phyloP scores from a whole-genome alignment of 116 monocot species.

The Phalaenopsis hybrid region DNA sequence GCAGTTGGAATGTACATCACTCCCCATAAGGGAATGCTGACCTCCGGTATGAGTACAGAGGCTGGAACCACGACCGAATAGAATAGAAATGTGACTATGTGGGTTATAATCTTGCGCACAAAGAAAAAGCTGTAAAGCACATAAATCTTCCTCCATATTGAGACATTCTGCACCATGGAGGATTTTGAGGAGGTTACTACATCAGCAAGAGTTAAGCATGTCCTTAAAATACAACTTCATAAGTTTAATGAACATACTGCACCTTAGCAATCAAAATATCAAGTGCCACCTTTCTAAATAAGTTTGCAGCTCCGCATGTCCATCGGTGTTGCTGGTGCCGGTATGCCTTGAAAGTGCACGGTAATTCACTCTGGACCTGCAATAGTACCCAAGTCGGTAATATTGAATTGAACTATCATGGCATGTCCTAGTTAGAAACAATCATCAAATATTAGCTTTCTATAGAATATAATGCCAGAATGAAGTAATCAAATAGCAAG shows the following conservation, averaged over 20 bases:
- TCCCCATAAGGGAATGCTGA: conserved; percentile 35
- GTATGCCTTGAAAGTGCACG: conserved; percentile 40
- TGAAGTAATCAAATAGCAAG: not conserved
- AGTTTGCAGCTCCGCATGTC: conserved; percentile 44
- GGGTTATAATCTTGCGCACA: conserved; percentile 36
- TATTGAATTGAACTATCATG: not conserved
- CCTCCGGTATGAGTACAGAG: conserved; percentile 39
- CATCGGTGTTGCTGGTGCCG: conserved; percentile 44
- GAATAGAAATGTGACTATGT: conserved; percentile 28
- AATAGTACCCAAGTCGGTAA: not conserved
- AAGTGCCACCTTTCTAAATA: conserved; percentile 34
- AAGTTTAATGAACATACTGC: not conserved
- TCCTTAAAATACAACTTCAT: not conserved
- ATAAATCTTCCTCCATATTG: conserved; percentile 30
- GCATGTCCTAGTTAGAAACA: not conserved
- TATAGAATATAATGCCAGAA: not conserved
- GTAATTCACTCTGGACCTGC: conserved; percentile 49
- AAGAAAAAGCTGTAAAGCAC: conserved; percentile 52
- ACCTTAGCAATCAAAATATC: conserved; percentile 33
- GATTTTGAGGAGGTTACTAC: not conserved
- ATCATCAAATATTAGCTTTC: not conserved
- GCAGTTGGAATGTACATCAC: conserved; percentile 40
- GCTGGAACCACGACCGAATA: conserved; percentile 35
- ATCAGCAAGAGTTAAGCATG: not conserved
- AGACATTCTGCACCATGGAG: conserved; percentile 26